Base-by-base conservation (phyloP, 192 early-diverging fungal species). In the Podila epicladia region DNA sequence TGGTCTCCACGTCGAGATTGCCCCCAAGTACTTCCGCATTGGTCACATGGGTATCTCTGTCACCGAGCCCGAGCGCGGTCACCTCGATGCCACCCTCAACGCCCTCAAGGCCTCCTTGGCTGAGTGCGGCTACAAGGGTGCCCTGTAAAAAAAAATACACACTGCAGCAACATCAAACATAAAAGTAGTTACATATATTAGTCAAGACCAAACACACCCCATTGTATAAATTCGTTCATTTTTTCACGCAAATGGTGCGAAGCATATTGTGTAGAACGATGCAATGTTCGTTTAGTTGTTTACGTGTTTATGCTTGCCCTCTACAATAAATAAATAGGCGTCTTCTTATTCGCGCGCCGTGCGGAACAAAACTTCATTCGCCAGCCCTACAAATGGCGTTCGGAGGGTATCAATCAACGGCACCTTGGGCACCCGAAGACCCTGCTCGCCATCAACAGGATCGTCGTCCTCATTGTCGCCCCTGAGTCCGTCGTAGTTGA, bases 1-100 rank as follows among this genome's bases (percentile, higher is more conserved):
- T 72, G 97, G 97, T 62, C 91, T 99, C 53, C 93, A 96, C 64
- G 86, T 87, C 17, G 88, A 90, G 53, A 89, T 95, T 64, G 93
- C 93, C 4, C 82, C 91, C 28, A 91, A 95, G 74, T 99, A 99
- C 88, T 99, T 99, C 90, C 94, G 97, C 62, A 87, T 98, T 45
- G 97, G 94, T 58, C 94, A 95, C 74, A 94, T 95, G 94, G 93
- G 93, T 82, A 89, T 95, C 73, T 91, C 92, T 28, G 93, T 91
- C 51, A 91, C 88, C 29, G 89, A 92, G 77, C 84, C 88, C 63
- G 85, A 93, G 68, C 86, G 88, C 33, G 85, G 86, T 45, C 90
- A 92, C 67, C 84, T 94, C 29, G 88, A 92, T 45, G 84, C 87
- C 58, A 92, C 90, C 49, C 86, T 92, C 75, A 85, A 89, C 62